Evolutionary conservation across 768 basidiomycete species (phyloP), one percentile per base, ranked within the genome.

Genomic region (Tulasnella sp.): DNA sequence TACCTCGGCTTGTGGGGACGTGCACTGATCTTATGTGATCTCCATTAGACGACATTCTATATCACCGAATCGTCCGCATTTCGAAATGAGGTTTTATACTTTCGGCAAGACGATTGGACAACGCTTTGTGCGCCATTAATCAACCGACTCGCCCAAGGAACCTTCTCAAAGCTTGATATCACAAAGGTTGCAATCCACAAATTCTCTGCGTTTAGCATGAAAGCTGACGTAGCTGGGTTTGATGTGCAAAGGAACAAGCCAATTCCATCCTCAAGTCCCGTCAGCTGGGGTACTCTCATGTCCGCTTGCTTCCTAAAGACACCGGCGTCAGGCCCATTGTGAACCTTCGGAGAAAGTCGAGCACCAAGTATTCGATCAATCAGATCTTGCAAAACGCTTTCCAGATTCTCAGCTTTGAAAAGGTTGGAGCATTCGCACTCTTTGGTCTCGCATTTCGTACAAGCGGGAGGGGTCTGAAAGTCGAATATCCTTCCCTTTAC

Each of bases 21-120:
- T 9, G 3, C 41, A 21, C n/a, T n/a, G n/a, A 11, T 43, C 7
- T 48, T n/a, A n/a, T n/a, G n/a, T n/a, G n/a, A n/a, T n/a, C n/a
- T n/a, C n/a, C 42, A 13, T 1, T 56, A 97, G 94, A 90, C 90
- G 2, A 84, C 85, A 0, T 99, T 96, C 72, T 97, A 97, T 70
- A 77, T 92, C 45, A 98, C 96, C 0, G 89, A 98, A 64, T 90
- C 94, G 0, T 84, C 86, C 19, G 86, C 85, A 5, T 90, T 84
- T 66, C 78, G 85, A 42, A 87, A 93, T 62, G 80, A 81, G 45
- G 78, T 94, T 1, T 73, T 97, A 0, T 99, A 94, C 68, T 98
- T 96, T 70, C 81, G 90, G 10, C 92, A 97, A 56, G 91, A 95
- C 53, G 93, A 95, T 65, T 99, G 95, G 96, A 75, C 78, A n/a